These are phyloP conservation scores for Phytopythium vexans DNA, from an alignment of 352 stramenopile species.

Conservation along the genomic window DNA sequence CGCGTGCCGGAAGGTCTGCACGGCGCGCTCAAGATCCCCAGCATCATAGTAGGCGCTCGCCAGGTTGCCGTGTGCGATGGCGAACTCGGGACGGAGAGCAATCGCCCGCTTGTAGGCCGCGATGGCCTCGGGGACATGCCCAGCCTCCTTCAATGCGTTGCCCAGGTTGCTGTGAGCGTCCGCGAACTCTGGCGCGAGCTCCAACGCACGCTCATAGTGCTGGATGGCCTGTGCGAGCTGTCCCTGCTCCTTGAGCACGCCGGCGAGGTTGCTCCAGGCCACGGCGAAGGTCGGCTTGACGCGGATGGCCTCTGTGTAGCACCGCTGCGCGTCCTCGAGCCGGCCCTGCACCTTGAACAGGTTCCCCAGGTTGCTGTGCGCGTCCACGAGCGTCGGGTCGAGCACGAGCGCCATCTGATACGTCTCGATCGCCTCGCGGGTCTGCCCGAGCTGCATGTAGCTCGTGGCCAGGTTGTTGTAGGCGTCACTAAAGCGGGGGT, in stretches of 20 bases:
- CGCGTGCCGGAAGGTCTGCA: constrained; percentile 87
- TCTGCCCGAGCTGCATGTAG: constrained; percentile 92
- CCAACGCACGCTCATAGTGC: constrained; percentile 84
- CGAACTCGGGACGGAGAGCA: constrained; percentile 85
- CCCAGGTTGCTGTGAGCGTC: constrained; percentile 87
- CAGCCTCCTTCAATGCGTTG: constrained; percentile 81
- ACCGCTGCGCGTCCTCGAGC: constrained; percentile 84
- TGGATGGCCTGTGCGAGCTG: constrained; percentile 78
- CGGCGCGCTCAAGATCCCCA: constrained; percentile 78
- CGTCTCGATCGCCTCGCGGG: constrained; percentile 87
- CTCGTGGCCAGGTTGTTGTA: constrained; percentile 92
- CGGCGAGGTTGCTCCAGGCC: constrained; percentile 91
- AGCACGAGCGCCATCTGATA: constrained; percentile 93
- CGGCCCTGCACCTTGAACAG: constrained; percentile 88
- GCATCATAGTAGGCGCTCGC: constrained; percentile 90
- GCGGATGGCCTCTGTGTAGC: constrained; percentile 89
- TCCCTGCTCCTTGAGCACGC: constrained; percentile 89
- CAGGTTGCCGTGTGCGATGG: constrained; percentile 91
- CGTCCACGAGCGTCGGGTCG: constrained; percentile 87
- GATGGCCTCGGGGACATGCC: constrained; percentile 69
- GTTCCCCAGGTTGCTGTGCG: constrained; percentile 94
- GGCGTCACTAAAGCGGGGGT: constrained; percentile 88
- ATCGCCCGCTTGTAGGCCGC: constrained; percentile 85
- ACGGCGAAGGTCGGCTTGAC: constrained; percentile 90
- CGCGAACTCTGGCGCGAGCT: constrained; percentile 79